Base-by-base conservation (phyloP, 2,329 filamentous ascomycete genomes). In the Colletotrichum echinochloae region DNA sequence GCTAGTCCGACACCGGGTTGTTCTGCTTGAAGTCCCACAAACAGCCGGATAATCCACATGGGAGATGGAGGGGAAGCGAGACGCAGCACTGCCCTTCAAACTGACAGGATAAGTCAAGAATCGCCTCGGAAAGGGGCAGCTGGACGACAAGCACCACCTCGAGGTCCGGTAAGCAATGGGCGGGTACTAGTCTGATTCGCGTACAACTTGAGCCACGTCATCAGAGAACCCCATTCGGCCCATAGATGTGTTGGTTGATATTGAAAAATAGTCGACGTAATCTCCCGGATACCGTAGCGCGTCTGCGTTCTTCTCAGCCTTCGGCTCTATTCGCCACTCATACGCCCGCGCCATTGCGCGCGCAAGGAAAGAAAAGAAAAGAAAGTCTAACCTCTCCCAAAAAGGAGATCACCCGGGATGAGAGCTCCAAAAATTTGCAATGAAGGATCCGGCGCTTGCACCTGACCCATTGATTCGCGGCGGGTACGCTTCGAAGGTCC, bases 51-150 rank as follows among this genome's bases (percentile, higher is more conserved):
- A n/a, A 44, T 8, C 20, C 6, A 11, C 2, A 37, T 33, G 18
- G 1, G 7, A 1, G 11, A n/a, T 3, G 2, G 5, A 3, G 6
- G 11, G 2, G 18, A 14, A 5, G 37, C 0, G 16, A 23, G 12
- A 16, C 2, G 18, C 14, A 5, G 5, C 9, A 26, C 6, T 14
- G n/a, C 23, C 46, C 46, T 5, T 9, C 20, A 7, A n/a, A n/a
- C n/a, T 16, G 12, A 16, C 6, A 49, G 46, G 46, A 23, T 5
- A 49, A 49, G 28, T 28, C 7, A 28, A 28, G 23, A 14, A 8
- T 23, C 14, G n/a, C 14, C 14, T 2, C 0, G 14, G 3, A 6
- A 28, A 28, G 2, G 6, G 26, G 6, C 8, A 9, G n/a, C 46
- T 23, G 16, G 23, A 28, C 46, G 6, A 9, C 48, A 51, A 28